Base-by-base conservation (phyloP, 139 green algal genomes). In the Asterochloris erici region DNA sequence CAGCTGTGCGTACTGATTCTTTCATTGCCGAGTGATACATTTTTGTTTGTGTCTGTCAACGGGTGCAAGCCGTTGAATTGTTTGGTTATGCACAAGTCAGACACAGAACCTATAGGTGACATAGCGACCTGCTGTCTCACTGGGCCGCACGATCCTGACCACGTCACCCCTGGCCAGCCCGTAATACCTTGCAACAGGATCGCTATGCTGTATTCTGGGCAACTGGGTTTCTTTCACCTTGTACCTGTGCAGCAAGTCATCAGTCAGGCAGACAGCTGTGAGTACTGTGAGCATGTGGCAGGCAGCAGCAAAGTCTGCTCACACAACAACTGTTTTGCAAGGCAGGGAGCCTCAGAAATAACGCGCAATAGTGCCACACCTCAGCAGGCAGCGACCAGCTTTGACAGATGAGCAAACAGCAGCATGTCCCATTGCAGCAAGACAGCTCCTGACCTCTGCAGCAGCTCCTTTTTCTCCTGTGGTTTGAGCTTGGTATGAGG, bases 171-270 rank as follows among this genome's bases (percentile, higher is more conserved):
- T 86, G 64, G 92, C 85, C 88, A 99, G 89, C 17, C 97, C 97
- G 81, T 96, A 97, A 84, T 98, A 99, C 0, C 96, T 85, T 15
- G 97, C 95, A n/a, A 98, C 95, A 17, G 95, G 93, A 84, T 99
- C 96, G 16, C 85, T 91, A 77, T 91, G 85, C 91, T 99, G 95
- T 66, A 98, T 97, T 28, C 95, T 88, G 2, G 95, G 94, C 84
- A 99, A 90, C 90, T 99, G 96, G n/a, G 92, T 94, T 61, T 99
- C 96, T 83, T 96, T 98, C 73, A 99, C 93, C 88, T 95, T 95
- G 90, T 81, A 81, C 28, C 60, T 81, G 80, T 14, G 63, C 63
- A 29, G 16, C 80, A 90, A 69, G 17, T 29, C 19, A 85, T 63
- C 89, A 93, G 80, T 98, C 29, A 27, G 60, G 14, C 15, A 62